Percentiles rank a stretch among this genome's conserved stretches.
phyloP scores from a whole-genome alignment of 352 stramenopile genomes.

The Nothophytophthora sp. region DNA sequence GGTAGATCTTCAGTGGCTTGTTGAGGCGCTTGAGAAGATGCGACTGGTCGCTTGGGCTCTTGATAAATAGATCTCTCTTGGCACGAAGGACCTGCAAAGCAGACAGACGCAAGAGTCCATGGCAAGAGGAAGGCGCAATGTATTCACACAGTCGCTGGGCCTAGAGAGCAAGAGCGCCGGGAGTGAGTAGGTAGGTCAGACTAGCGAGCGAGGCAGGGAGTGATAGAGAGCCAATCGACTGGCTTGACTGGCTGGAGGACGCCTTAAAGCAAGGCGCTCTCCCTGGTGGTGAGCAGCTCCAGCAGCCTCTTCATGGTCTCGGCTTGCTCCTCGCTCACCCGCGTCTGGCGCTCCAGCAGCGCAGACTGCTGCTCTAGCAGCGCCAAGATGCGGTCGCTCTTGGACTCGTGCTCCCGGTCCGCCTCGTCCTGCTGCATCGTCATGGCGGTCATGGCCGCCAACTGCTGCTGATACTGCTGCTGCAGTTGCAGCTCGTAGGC shows the following conservation, averaged over 20 bases:
- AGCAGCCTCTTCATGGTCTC: conserved; percentile 37
- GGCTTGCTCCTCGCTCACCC: conserved; percentile 35
- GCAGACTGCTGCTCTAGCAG: conserved; percentile 36
- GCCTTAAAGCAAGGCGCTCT: conserved; percentile 6
- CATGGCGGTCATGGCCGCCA: conserved; percentile 9
- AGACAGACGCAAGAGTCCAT: no score
- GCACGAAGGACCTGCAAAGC: conserved; percentile 23
- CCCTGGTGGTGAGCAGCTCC: conserved; percentile 14
- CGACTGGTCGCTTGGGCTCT: conserved; percentile 8
- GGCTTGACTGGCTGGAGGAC: no score
- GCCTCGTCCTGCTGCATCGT: conserved; percentile 9
- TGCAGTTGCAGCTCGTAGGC: conserved; percentile 30
- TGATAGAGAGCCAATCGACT: neutral
- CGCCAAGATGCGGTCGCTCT: conserved; percentile 36
- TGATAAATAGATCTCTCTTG: conserved; percentile 16
- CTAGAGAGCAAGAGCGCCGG: neutral
- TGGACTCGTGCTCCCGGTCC: conserved; percentile 4
- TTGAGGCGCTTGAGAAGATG: neutral
- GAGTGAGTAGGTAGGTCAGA: conserved; percentile 3
- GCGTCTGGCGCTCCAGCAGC: conserved; percentile 39
- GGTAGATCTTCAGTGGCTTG: neutral
- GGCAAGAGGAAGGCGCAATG: no score
- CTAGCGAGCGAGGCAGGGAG: neutral
- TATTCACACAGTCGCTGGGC: no score
- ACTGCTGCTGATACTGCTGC: conserved; percentile 32